Percentiles rank a stretch among this genome's conserved stretches.
Evolutionary conservation across 345 rosid species (phyloP).

Genomic region (Syzygium oleosum): DNA sequence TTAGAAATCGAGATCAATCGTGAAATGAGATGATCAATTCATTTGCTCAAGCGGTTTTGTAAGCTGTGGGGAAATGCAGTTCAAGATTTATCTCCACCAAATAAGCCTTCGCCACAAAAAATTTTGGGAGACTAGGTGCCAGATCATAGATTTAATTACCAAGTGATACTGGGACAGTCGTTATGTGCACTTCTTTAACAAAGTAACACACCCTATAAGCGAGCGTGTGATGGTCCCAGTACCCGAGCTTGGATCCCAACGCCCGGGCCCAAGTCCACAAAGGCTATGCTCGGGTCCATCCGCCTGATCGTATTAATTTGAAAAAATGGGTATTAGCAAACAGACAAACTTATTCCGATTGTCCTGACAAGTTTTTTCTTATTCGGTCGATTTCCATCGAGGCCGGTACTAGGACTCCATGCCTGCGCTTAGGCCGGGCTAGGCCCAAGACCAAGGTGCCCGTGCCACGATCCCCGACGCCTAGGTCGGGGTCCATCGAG

Average conservation of each 20-base stretch:
- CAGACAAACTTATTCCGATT: too few relatives aligned
- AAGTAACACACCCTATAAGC: not conserved
- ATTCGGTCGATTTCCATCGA: not conserved
- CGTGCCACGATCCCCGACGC: not conserved
- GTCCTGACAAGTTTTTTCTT: too few relatives aligned
- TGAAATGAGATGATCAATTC: not conserved
- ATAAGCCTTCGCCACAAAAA: not conserved
- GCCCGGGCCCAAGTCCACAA: not conserved
- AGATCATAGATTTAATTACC: not conserved
- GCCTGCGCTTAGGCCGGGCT: not conserved
- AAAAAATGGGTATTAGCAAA: too few relatives aligned
- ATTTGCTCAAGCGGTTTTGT: not conserved
- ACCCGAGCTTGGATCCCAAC: not conserved
- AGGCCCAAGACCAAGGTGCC: not conserved
- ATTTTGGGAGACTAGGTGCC: not conserved
- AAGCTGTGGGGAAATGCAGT: rapidly evolving
- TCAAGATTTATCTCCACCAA: not conserved
- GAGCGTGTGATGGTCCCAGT: not conserved
- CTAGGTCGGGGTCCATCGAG: not conserved
- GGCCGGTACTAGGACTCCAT: rapidly evolving
- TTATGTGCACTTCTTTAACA: not conserved
- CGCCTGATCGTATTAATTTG: too few relatives aligned
- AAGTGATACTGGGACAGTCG: not conserved
- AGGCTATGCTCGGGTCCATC: not conserved
- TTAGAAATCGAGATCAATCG: not conserved